Percentiles rank a stretch among this genome's conserved stretches.
phyloP scores from a whole-genome alignment of 1,139 yeast species.

The Candida neerlandica region DNA sequence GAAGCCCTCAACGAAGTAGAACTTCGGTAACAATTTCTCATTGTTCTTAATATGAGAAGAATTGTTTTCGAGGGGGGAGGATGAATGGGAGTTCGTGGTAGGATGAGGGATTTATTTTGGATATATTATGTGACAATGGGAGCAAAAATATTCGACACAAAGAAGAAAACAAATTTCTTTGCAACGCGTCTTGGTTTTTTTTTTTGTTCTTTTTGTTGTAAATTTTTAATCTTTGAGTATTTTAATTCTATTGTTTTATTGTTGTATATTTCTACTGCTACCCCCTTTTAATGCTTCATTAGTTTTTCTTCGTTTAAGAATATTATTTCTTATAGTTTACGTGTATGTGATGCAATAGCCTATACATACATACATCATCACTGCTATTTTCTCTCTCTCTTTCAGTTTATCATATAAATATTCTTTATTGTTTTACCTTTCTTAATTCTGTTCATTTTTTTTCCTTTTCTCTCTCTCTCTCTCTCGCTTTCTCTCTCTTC shows the following conservation, averaged over 20 bases:
- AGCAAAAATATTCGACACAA: too few species aligned
- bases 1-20: too few species aligned
- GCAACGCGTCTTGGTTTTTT: not conserved
- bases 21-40: too few species aligned
- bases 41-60: too few species aligned
- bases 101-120: too few species aligned
- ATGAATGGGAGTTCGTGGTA: too few species aligned
- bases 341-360: too few species aligned
- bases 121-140: too few species aligned
- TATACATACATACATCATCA: too few species aligned
- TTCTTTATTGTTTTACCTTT: not conserved
- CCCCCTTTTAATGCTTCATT: not conserved
- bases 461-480: not conserved
- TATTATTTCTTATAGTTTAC: not conserved
- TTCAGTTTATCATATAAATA: too few species aligned
- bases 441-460: not conserved
- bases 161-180: too few species aligned
- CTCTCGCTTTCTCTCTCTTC: not conserved
- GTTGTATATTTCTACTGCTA: slow-evolving; percentile 1
- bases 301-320: not conserved
- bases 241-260: not conserved
- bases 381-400: not conserved
- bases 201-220: not conserved
- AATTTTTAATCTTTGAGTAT: not conserved
- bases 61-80: too few species aligned